Evolutionary conservation across 768 basidiomycete species (phyloP), one percentile per base, ranked within the genome.

Genomic region (Xanthoconium stramineum): DNA sequence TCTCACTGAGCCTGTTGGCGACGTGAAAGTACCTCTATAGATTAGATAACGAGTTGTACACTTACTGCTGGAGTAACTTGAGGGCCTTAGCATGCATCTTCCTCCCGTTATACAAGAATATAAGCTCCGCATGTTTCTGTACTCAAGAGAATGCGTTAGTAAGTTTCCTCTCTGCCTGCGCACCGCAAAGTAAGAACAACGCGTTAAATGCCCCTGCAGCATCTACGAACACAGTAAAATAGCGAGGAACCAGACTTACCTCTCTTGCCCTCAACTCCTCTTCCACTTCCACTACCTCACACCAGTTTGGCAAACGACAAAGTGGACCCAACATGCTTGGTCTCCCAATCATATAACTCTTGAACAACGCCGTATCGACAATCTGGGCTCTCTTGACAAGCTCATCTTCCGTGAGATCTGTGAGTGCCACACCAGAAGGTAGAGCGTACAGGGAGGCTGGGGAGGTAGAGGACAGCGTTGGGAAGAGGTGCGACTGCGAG

Each of bases 301-400:
- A 98, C 94, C 94, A 99, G 71, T 97, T 98, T 3, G 91, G 83
- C 28, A 96, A 76, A 42, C 96, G 82, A 71, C 96, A 98, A 48
- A 98, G 72, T 32, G 91, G 84, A 0, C 91, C 93, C 11, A 98
- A 75, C 54, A 99, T 74, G 13, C 80, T 82, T 0, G 96, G 93
- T 43, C 88, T 78, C 40, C 88, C 86, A 20, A 91, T 79, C 20
- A 98, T 74, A 70, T 96, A 97, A 3, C 89, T 86, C 73, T 97
- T 96, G 73, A 98, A 94, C 60, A 98, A 74, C 10, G 91, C 95
- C 1, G 97, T 98, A 65, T 98, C 93, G 28, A 98, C 89, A 35
- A 98, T 85, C 72, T 98, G 95, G 1, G 94, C 94, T 53, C 88
- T 91, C 19, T 91, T 81, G 37, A 95, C 77, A 7, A 98, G 78